phyloP scores from a whole-genome alignment of 1,284 basidiomycete genomes.

The Cryptococcus wingfieldii region DNA sequence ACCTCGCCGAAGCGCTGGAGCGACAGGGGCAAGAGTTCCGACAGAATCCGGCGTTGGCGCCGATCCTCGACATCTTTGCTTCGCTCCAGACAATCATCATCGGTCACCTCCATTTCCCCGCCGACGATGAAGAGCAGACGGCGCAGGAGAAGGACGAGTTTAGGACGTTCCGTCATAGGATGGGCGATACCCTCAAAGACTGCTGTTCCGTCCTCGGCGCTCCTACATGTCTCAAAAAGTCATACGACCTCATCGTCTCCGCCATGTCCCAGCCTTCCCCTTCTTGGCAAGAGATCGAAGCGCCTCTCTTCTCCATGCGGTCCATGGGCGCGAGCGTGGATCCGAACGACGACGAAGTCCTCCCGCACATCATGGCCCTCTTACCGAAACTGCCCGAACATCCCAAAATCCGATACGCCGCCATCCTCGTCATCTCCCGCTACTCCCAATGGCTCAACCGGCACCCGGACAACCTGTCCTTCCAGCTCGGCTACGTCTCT shows the following conservation, averaged over 20 bases:
- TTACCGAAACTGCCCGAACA: conserved; percentile 86
- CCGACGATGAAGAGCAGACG: conserved; percentile 66
- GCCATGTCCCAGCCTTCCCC: conserved; percentile 55
- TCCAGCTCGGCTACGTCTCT: conserved; percentile 86
- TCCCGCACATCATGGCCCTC: conserved; percentile 93
- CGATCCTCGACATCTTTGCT: conserved; percentile 74
- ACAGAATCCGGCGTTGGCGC: conserved; percentile 24
- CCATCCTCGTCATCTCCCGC: conserved; percentile 87
- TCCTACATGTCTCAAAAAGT: conserved; percentile 72
- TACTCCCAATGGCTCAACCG: conserved; percentile 96
- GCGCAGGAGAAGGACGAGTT: conserved; percentile 91
- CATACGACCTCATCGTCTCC: conserved; percentile 73
- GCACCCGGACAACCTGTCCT: conserved; percentile 82
- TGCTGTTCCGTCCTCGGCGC: conserved; percentile 93
- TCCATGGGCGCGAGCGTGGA: conserved; percentile 97
- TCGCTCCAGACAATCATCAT: conserved; percentile 83
- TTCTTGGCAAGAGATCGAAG: conserved; percentile 96
- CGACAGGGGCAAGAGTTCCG: conserved; percentile 15
- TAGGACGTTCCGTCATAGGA: conserved; percentile 90
- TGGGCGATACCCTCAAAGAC: conserved; percentile 99
- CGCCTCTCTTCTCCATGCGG: conserved; percentile 94
- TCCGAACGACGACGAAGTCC: conserved; percentile 71
- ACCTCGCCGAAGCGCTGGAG: conserved; percentile 74
- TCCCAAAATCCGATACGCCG: conserved; percentile 90
- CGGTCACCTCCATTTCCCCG: conserved; percentile 85